Evolutionary conservation across 257 asterid genomes (phyloP).

Genomic region (Solanum appendiculatum): DNA sequence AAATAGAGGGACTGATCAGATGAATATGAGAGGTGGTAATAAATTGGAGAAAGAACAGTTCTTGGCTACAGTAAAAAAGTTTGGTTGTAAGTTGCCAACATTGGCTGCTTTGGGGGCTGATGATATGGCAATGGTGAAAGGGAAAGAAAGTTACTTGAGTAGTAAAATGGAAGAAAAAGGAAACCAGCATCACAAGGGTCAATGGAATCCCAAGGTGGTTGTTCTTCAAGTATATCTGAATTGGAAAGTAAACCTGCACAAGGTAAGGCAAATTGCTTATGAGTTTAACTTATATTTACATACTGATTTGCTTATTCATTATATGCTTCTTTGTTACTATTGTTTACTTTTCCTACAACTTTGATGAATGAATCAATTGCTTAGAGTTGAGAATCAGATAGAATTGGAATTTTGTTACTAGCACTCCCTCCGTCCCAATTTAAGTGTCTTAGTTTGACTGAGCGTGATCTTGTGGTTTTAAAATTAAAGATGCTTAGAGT

Average conservation of each 20-base stretch:
- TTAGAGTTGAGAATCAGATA: neutral
- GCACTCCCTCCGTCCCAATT: neutral
- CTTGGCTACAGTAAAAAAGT: conserved; percentile 28
- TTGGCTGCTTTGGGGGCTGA: conserved; percentile 28
- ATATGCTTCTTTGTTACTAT: neutral
- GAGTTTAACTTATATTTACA: neutral
- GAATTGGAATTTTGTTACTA: neutral
- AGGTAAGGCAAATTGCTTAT: conserved; percentile 26
- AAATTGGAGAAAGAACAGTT: conserved; percentile 49
- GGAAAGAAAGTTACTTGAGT: conserved; percentile 30
- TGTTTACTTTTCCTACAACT: neutral
- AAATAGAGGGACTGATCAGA: conserved; percentile 40
- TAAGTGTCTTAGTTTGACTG: neutral
- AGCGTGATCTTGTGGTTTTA: neutral
- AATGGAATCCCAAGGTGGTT: conserved; percentile 61
- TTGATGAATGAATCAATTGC: neutral
- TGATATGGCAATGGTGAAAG: conserved; percentile 36
- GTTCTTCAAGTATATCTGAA: conserved; percentile 48
- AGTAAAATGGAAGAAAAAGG: conserved; percentile 16
- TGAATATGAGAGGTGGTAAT: conserved; percentile 32
- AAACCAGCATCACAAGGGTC: conserved; percentile 39
- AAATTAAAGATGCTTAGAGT: neutral
- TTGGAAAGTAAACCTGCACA: conserved; percentile 51
- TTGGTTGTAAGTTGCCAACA: conserved; percentile 19
- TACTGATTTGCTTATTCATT: neutral